phyloP scores from a whole-genome alignment of 2,329 filamentous ascomycete genomes.

The Colletotrichum cuscutae region DNA sequence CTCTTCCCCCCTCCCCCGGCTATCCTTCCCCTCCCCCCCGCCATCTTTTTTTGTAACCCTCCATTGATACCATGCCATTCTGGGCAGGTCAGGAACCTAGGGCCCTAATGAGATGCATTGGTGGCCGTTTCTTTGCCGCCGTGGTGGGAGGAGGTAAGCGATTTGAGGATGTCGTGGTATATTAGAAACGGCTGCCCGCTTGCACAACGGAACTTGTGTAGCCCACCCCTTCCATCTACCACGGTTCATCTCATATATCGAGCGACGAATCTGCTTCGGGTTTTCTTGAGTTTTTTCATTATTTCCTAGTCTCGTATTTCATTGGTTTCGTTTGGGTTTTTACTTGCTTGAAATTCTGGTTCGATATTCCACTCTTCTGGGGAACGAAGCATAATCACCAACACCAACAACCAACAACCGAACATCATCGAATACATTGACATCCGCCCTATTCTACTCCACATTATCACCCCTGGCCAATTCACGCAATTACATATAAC shows the following conservation, averaged over 20 bases:
- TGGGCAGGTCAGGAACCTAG: not conserved
- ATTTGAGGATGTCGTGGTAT: slow-evolving; percentile 19
- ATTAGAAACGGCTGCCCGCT: slow-evolving; percentile 30
- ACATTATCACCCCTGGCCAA: slow-evolving; percentile 17
- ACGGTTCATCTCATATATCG: slow-evolving; percentile 18
- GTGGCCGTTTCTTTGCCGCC: slow-evolving; percentile 18
- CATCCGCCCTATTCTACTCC: not conserved
- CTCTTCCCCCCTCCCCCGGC: not conserved
- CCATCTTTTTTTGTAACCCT: slow-evolving; percentile 10
- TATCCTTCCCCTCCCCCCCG: not conserved
- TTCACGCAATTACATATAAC: slow-evolving; percentile 10
- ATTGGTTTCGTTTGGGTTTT: slow-evolving; percentile 18
- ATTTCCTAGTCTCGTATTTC: slow-evolving; percentile 22
- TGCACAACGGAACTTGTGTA: not conserved
- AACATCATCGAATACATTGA: not conserved
- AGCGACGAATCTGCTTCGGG: slow-evolving; percentile 26
- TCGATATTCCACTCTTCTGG: not conserved
- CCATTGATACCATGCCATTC: not conserved
- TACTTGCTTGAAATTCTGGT: slow-evolving; percentile 9
- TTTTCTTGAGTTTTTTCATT: slow-evolving; percentile 35
- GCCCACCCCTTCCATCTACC: not conserved
- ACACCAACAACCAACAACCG: slow-evolving; percentile 8
- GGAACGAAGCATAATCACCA: slow-evolving; percentile 13
- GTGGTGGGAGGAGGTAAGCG: not conserved
- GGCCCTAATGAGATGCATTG: not conserved